Base-by-base conservation (phyloP, 495 filamentous ascomycete species). In the Hyaloscypha bicolor region DNA sequence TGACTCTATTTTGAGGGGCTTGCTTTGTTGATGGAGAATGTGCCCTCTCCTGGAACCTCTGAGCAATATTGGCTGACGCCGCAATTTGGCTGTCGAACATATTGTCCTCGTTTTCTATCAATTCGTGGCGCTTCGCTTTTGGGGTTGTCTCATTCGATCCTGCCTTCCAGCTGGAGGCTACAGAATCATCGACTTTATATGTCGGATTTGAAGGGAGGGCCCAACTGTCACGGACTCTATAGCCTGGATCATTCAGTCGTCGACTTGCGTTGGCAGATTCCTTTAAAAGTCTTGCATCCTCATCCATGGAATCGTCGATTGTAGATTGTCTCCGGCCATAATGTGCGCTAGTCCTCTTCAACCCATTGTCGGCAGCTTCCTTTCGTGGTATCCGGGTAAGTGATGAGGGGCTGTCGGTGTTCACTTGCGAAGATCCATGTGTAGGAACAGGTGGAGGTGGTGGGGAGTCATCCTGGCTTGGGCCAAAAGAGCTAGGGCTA, bases 231-330 rank as follows among this genome's bases (percentile, higher is more conserved):
- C 70, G 67, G 25, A 66, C 68, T 29, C 56, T 76, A 68, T 72
- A 79, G 71, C 31, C 78, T 73, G 66, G 82, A 76, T 60, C 76
- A 68, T 62, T 77, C 74, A 35, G 53, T 68, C 60, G 53, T 22
- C 64, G 79, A 33, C 73, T 84, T 11, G 85, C 85, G 4, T 79
- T 80, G 45, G 91, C 73, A 48, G 89, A 88, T 67, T 91, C 85
- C 70, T 80, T 84, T 1, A 93, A 80, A 30, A 93, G 76, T 60
- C 78, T 85, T 9, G 90, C 87, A 73, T 93, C 90, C 72, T 91
- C 90, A 62, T 91, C 90, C 30, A 91, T 83, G 16, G 84, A 77
- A 4, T 83, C 80, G 19, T 76, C 78, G 8, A 77, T 56, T 12
- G 69, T 75, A 9, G 83, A 83, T 56, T 78, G 79, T 55, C 80